Evolutionary conservation across 176 grass and related monocot genomes (phyloP), one percentile per base, ranked within the genome.

Genomic region (Oryza longistaminata): DNA sequence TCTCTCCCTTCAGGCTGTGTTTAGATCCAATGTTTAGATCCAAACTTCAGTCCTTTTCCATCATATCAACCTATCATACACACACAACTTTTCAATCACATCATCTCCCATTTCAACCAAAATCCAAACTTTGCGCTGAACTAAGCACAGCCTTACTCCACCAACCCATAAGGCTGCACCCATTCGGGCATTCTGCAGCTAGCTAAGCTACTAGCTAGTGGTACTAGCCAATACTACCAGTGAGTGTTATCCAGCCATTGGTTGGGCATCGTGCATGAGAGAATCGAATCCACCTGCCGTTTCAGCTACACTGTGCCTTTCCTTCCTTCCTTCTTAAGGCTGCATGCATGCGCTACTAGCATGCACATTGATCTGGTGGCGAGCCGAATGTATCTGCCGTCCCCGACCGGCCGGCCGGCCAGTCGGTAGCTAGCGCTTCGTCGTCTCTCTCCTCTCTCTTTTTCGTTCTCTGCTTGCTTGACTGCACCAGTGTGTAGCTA

Each of bases 211-310:
- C 37, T 5, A 9, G 5, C 67, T 34, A 24, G 70, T 49, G 7
- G 35, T 37, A 6, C 0, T 58, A 49, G 15, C 50, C 16, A 16
- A 19, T 53, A 19, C 39, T 40, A 37, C 16, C 0, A 40, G 71
- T 12, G 42, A 14, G 24, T 35, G 9, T 29, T 24, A 11, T n/a
- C 34, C 17, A 5, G 46, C 68, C 74, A 75, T 33, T 80, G 88
- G 84, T 77, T 24, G 13, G 13, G 26, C 76, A 26, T 31, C 58
- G 58, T 75, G 66, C 37, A 24, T n/a, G n/a, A 24, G 87, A 73
- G 87, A 92, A 89, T 87, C 87, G 91, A 89, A 92, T 92, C 91
- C 87, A 68, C 81, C 86, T 75, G 90, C 83, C 70, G 62, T 74
- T 84, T 27, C 65, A 70, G 48, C 66, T 65, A 91, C 22, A 42